phyloP scores from a whole-genome alignment of 2,329 filamentous ascomycete genomes.

The Botrytis tulipae region DNA sequence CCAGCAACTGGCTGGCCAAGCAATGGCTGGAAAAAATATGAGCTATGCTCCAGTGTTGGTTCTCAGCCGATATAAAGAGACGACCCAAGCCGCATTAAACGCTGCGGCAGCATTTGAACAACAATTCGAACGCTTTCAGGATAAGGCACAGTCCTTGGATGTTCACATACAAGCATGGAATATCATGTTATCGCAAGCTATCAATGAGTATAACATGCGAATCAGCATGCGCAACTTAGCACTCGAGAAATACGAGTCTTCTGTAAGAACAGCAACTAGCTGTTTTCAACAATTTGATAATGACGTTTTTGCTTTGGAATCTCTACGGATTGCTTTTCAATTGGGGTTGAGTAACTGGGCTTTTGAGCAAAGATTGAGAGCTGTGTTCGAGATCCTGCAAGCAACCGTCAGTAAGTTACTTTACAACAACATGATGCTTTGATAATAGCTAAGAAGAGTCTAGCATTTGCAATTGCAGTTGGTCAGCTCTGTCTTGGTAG shows the following conservation, averaged over 20 bases:
- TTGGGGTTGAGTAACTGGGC: neutral
- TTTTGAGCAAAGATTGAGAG: conserved; percentile 2
- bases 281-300: conserved; percentile 10
- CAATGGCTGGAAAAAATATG: conserved; percentile 10
- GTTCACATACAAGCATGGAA: conserved; percentile 10
- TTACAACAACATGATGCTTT: neutral
- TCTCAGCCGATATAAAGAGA: conserved; percentile 4
- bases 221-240: conserved; percentile 1
- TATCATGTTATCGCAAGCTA: conserved; percentile 5
- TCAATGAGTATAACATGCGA: conserved; percentile 11
- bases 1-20: conserved; percentile 9
- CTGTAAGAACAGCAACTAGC: conserved; percentile 3
- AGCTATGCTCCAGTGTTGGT: conserved; percentile 8
- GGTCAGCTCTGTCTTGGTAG: conserved; percentile 11
- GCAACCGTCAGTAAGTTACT: conserved; percentile 1
- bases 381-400: conserved; percentile 1
- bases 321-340: neutral
- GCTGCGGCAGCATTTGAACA: neutral
- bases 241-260: conserved; percentile 1
- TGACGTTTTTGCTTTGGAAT: conserved; percentile 3
- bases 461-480: conserved; percentile 13
- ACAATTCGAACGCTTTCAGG: conserved; percentile 9
- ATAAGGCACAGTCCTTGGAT: conserved; percentile 8
- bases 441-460: neutral
- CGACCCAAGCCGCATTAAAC: neutral